Conservation (phyloP, 257 asterid genomes). For the Gentiana macrophylla region DNA sequence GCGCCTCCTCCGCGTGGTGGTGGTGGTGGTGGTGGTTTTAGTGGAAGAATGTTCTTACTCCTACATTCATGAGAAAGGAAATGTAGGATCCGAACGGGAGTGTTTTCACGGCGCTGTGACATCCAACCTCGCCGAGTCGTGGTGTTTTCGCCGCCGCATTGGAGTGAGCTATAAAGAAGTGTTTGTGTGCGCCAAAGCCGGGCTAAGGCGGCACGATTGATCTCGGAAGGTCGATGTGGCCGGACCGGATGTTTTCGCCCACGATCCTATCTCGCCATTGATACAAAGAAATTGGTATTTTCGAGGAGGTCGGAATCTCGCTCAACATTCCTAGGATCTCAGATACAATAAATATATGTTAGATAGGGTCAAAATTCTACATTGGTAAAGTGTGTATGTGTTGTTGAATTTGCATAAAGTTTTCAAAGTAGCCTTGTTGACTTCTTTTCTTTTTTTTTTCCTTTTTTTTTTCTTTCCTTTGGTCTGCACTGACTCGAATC, state of each 20-base stretch:
- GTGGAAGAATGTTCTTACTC: conserved; percentile 14
- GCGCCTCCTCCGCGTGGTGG: conserved; percentile 4
- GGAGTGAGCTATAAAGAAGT: conserved; percentile 13
- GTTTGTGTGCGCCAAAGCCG: conserved; percentile 19
- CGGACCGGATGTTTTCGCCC: conserved; percentile 16
- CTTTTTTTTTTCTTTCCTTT: too few relatives aligned
- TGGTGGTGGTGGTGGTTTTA: background rate
- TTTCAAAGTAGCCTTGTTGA: too few relatives aligned
- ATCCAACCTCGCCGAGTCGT: conserved; percentile 12
- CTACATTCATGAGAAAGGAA: conserved; percentile 9
- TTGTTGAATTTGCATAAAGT: too few relatives aligned
- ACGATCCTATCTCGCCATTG: conserved; percentile 28
- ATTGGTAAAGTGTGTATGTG: too few relatives aligned
- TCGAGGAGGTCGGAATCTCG: conserved; percentile 28
- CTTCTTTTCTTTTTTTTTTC: too few relatives aligned
- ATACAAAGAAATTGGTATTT: conserved; percentile 25
- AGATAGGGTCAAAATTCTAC: too few relatives aligned
- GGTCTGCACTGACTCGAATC: too few relatives aligned
- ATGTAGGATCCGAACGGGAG: conserved; percentile 17
- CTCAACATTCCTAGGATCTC: conserved; percentile 15
- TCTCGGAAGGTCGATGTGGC: conserved; percentile 21
- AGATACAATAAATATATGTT: too few relatives aligned
- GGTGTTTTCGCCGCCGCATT: background rate
- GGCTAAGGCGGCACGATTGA: conserved; percentile 20
- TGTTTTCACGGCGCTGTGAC: conserved; percentile 6